These are phyloP conservation scores for Xylaria longipes DNA, from an alignment of 495 filamentous ascomycete genomes.

Conservation along the genomic window DNA sequence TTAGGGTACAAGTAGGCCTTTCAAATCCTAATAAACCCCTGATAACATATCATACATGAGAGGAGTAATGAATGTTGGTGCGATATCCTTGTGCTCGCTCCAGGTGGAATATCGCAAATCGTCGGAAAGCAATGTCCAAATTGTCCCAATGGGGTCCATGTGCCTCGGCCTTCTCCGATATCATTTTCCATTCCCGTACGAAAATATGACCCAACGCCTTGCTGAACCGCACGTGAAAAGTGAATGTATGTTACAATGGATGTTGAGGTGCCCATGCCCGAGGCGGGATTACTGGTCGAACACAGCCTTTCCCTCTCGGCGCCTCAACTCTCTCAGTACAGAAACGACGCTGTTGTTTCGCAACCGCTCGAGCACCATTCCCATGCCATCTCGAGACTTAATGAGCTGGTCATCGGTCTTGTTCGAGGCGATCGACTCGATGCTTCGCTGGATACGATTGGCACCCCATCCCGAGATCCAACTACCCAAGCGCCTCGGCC, in stretches of 20 bases:
- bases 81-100: slow-evolving; percentile 23
- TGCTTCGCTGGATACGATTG: slow-evolving; percentile 80
- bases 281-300: slow-evolving; percentile 31
- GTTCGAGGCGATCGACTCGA: slow-evolving; percentile 86
- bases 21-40: slow-evolving; percentile 13
- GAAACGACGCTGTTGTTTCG: slow-evolving; percentile 80
- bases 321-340: slow-evolving; percentile 84
- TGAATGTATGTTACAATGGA: slow-evolving; percentile 30
- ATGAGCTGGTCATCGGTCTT: slow-evolving; percentile 82
- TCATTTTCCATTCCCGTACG: slow-evolving; percentile 28
- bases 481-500: slow-evolving; percentile 39
- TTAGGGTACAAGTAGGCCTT: slow-evolving; percentile 15
- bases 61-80: slow-evolving; percentile 39
- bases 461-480: slow-evolving; percentile 70
- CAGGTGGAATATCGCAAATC: slow-evolving; percentile 15
- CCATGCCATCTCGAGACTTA: slow-evolving; percentile 95
- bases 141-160: slow-evolving; percentile 18
- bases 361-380: slow-evolving; percentile 85
- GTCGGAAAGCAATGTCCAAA: slow-evolving; percentile 17
- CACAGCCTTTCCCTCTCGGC: slow-evolving; percentile 58
- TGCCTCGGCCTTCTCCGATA: slow-evolving; percentile 22
- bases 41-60: slow-evolving; percentile 36
- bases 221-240: slow-evolving; percentile 31
- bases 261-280: slow-evolving; percentile 19
- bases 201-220: slow-evolving; percentile 40